Evolutionary conservation across 176 grass and related monocot genomes (phyloP).

Genomic region (Saccharum spontaneum): DNA sequence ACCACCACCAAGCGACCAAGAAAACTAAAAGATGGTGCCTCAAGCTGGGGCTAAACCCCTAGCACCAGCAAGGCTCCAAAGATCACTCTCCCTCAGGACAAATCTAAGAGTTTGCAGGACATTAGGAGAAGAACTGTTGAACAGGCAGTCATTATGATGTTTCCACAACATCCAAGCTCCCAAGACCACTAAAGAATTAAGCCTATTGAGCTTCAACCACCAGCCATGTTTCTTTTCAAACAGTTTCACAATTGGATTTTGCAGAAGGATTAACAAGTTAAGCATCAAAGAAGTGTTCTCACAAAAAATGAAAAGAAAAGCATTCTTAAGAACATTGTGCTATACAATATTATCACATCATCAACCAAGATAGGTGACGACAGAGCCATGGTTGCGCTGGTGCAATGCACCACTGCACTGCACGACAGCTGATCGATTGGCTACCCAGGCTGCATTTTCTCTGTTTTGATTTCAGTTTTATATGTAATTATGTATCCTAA

Average conservation of each 20-base stretch:
- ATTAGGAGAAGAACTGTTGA: background rate
- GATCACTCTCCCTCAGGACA: background rate
- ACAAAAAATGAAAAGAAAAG: background rate
- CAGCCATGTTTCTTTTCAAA: background rate
- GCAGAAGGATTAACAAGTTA: background rate
- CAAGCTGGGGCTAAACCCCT: background rate
- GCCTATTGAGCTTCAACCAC: background rate
- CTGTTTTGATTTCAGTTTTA: background rate
- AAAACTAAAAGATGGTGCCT: background rate
- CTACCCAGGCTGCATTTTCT: background rate
- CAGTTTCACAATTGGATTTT: background rate
- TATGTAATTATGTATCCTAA: background rate
- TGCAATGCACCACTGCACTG: background rate
- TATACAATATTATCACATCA: background rate
- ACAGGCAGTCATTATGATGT: background rate
- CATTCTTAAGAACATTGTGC: background rate
- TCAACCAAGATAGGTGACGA: background rate
- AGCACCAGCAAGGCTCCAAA: background rate
- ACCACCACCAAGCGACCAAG: background rate
- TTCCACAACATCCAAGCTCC: background rate
- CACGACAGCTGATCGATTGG: background rate
- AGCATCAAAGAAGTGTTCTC: background rate
- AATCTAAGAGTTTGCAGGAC: background rate
- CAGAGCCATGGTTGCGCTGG: background rate
- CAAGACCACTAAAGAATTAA: background rate